Evolutionary conservation across 2,329 filamentous ascomycete species (phyloP), one percentile per base, ranked within the genome.

Genomic region (Ciborinia camelliae): DNA sequence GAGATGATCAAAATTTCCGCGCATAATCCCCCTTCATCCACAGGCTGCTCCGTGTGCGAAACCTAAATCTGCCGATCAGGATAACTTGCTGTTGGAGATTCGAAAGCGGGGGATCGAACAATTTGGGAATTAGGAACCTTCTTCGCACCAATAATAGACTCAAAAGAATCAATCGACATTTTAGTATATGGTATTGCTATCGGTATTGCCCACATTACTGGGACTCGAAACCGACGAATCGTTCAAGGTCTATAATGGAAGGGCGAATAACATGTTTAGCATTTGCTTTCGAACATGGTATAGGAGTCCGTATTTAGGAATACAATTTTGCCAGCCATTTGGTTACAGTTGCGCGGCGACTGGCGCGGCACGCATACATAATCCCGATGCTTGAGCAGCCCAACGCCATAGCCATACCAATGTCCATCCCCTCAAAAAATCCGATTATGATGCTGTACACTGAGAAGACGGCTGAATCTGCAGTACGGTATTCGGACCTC

Each of bases 401-500:
- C 14, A 43, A 43, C 18, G 7, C n/a, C 41, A 20, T 18, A 5
- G 20, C 20, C 41, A 45, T 45, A 45, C 53, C 37, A 55, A 30
- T 30, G 15, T 18, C 18, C n/a, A 54, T 26, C 14, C n/a, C 23
- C 52, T 39, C 52, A 37, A 30, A n/a, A 14, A 8, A 4, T 30
- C 41, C 20, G 6, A 45, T 23, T 15, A 9, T n/a, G 20, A 57
- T 45, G 39, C 28, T 58, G 54, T 39, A 58, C n/a, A n/a, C n/a
- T n/a, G n/a, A n/a, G 20, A 35, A 47, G 30, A 58, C 30, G 55
- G 41, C 55, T 47, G 55, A 26, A 47, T 32, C 41, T 58, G 41
- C 55, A 58, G 20, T 18, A 26, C 28, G 41, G 30, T 35, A 35
- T 58, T 23, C 41, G 41, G 55, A 26, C 8, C 43, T 47, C 41